Percentiles rank a stretch among this genome's conserved stretches.
Evolutionary conservation across 192 early-diverging fungal genomes (phyloP).

Genomic region (Lobosporangium transversale): DNA sequence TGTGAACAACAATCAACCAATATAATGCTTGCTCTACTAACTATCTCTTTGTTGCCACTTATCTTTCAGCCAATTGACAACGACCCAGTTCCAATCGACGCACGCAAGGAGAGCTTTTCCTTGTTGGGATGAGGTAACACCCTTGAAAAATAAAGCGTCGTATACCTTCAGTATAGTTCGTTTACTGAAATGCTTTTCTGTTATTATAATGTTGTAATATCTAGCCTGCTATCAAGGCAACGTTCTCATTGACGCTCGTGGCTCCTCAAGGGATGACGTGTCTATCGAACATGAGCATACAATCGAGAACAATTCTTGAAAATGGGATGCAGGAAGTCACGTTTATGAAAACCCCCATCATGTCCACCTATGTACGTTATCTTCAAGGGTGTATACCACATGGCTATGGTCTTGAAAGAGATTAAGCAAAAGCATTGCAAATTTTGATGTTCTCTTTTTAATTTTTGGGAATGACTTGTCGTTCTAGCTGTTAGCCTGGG

Average conservation of each 20-base stretch:
- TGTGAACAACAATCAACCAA: slow-evolving; percentile 5
- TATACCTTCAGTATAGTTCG: no score
- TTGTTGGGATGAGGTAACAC: slow-evolving; percentile 92
- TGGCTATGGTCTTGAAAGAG: no score
- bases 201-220: no score
- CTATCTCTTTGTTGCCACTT: background rate
- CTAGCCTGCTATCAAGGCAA: slow-evolving; percentile 67
- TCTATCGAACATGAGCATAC: slow-evolving; percentile 64
- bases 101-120: slow-evolving; percentile 92
- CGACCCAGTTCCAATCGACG: slow-evolving; percentile 96
- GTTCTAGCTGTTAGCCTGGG: slow-evolving; percentile 71
- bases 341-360: slow-evolving; percentile 51
- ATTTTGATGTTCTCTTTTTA: no score
- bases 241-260: slow-evolving; percentile 60
- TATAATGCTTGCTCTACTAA: no score
- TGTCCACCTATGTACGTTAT: slow-evolving; percentile 54
- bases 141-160: no score
- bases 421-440: no score
- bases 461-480: no score
- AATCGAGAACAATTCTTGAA: slow-evolving; percentile 26
- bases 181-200: no score
- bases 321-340: slow-evolving; percentile 47
- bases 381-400: no score
- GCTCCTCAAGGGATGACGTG: slow-evolving; percentile 53
- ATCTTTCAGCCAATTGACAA: slow-evolving; percentile 75